Evolutionary conservation across 192 early-diverging fungal species (phyloP).

Genomic region (Coemansia sp.): DNA sequence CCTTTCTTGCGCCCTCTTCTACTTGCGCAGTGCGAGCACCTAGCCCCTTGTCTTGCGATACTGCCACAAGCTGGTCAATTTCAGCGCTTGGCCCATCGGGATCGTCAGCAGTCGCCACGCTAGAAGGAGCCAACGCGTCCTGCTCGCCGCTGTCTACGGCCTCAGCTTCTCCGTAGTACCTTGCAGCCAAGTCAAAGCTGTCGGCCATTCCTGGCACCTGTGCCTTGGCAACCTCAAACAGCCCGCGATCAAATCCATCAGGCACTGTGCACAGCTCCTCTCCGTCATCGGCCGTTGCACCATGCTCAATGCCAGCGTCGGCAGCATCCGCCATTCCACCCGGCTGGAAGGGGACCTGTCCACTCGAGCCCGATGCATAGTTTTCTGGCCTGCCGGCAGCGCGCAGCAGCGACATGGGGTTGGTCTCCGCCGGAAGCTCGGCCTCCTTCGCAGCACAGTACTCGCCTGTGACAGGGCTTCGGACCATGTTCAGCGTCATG

Average conservation of each 20-base stretch:
- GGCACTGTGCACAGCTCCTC: constrained; percentile 35
- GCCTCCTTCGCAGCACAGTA: constrained; percentile 31
- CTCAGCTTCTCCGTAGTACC: constrained; percentile 16
- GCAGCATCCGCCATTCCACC: constrained; percentile 24
- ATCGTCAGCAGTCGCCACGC: neutral
- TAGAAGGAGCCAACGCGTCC: neutral
- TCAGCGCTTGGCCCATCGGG: neutral
- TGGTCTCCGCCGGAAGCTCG: constrained; percentile 1
- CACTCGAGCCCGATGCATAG: constrained; percentile 31
- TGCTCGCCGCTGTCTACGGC: neutral
- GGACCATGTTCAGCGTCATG: constrained; percentile 26
- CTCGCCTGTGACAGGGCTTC: constrained; percentile 37
- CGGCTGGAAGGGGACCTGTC: constrained; percentile 47
- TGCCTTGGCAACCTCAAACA: constrained; percentile 19
- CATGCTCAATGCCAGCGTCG: neutral
- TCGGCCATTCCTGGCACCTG: neutral
- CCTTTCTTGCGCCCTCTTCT: constrained; percentile 31
- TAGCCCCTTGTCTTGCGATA: neutral
- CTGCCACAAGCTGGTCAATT: constrained; percentile 14
- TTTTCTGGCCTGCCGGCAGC: constrained; percentile 20
- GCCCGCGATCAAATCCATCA: constrained; percentile 44
- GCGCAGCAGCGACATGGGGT: constrained; percentile 42
- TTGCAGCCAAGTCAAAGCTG: constrained; percentile 22
- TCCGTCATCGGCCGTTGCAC: neutral
- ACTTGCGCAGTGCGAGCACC: neutral